Evolutionary conservation across 148 eudicot species (phyloP), one percentile per base, ranked within the genome.

Genomic region (Dysphania ambrosioides): DNA sequence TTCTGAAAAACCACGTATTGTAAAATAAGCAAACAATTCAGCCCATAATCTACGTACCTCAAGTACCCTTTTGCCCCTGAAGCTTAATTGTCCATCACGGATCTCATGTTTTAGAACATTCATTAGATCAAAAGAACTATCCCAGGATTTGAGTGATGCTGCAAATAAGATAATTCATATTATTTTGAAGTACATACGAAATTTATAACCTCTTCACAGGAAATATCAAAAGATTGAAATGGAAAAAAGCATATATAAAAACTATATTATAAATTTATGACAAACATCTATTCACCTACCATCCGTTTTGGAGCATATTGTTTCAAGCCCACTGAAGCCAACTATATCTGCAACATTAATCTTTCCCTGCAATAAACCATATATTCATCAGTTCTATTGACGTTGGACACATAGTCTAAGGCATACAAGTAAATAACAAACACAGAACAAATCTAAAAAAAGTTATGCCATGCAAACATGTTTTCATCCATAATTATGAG

Each of bases 11-110:
- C n/a, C n/a, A n/a, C n/a, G n/a, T n/a, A n/a, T n/a, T n/a, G n/a
- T n/a, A n/a, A 66, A 41, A 34, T 60, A 66, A 31, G 29, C 24
- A 68, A 53, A 47, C 4, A 26, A 68, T 47, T n/a, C n/a, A 49
- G 62, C 19, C 41, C 26, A 13, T 55, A 32, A 65, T 56, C 18
- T 26, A 71, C 81, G 70, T 88, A 90, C 94, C 94, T 90, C 91
- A 51, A 90, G 91, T 51, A 90, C 94, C 77, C 87, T 82, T 87
- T 90, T 90, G 67, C 94, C 94, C 79, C 94, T 86, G 78, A 90
- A 90, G 81, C 94, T 90, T 77, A 90, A 71, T 72, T 88, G 91
- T 60, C 94, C 94, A 85, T 90, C 94, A 79, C 91, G 86, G 75
- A 88, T 88, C 77, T 90, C 94, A 80, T 84, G 87, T 79, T 90